Percentiles rank a stretch among this genome's conserved stretches.
phyloP scores from a whole-genome alignment of 257 asterid species.

The Jaltomata sinuosa region DNA sequence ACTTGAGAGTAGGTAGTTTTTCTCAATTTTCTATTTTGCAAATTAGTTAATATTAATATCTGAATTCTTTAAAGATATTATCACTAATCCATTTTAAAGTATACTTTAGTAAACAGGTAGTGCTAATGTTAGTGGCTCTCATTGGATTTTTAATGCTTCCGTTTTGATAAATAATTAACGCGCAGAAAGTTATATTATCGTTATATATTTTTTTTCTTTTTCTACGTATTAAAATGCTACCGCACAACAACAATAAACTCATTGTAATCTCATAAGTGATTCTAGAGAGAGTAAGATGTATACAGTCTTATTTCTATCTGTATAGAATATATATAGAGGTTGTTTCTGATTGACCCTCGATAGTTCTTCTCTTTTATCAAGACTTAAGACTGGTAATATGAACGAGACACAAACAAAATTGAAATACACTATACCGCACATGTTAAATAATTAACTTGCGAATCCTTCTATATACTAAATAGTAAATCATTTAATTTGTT shows the following conservation, averaged over 20 bases:
- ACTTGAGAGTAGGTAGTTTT: neutral
- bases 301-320: neutral
- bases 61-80: neutral
- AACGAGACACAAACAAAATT: neutral
- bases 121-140: neutral
- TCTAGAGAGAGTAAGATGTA: neutral
- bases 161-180: neutral
- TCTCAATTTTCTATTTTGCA: neutral
- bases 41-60: too few species aligned
- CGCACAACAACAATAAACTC: neutral
- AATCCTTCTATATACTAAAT: neutral
- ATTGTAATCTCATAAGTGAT: neutral
- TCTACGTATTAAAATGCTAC: neutral
- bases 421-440: neutral
- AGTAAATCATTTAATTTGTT: neutral
- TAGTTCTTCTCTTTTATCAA: neutral
- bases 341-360: neutral
- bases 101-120: neutral
- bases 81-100: neutral
- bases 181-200: neutral
- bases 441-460: neutral
- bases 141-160: neutral
- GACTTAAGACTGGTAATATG: too few species aligned
- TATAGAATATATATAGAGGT: fast-evolving
- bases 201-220: neutral